Evolutionary conservation across 1,139 yeast genomes (phyloP).

Genomic region (Lodderomyces pseudojiufengensis): DNA sequence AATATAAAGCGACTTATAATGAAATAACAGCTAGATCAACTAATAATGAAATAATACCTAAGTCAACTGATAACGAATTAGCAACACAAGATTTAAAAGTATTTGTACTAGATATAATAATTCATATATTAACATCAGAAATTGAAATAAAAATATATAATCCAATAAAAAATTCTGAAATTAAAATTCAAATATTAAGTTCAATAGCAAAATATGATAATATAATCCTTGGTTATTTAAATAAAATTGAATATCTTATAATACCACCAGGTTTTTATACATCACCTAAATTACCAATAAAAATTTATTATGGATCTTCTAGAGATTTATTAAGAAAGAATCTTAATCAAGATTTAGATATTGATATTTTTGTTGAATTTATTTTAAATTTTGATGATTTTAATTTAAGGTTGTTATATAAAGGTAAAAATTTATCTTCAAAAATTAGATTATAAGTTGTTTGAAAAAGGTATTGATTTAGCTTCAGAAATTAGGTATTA

Average conservation of each 20-base stretch:
- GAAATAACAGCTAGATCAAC: slow-evolving; percentile 2
- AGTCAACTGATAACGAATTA: background rate
- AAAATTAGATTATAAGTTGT: slow-evolving; percentile 37
- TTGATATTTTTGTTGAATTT: slow-evolving; percentile 45
- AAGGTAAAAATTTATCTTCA: slow-evolving; percentile 36
- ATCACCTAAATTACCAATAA: slow-evolving; percentile 48
- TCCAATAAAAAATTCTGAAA: slow-evolving; percentile 44
- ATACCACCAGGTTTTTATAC: slow-evolving; percentile 50
- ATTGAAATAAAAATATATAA: slow-evolving; percentile 50
- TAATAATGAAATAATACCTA: slow-evolving; percentile 1
- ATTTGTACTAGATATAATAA: slow-evolving; percentile 39
- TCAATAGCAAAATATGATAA: slow-evolving; percentile 49
- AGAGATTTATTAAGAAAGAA: slow-evolving; percentile 47
- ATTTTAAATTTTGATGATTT: slow-evolving; percentile 35
- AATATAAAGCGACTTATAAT: background rate
- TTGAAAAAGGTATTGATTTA: no score
- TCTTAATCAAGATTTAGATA: slow-evolving; percentile 45
- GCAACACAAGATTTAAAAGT: slow-evolving; percentile 2
- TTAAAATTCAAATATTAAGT: slow-evolving; percentile 35
- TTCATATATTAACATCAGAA: slow-evolving; percentile 51
- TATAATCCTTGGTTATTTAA: slow-evolving; percentile 42
- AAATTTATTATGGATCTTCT: slow-evolving; percentile 35
- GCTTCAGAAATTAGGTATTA: no score
- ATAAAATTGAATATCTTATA: slow-evolving; percentile 29
- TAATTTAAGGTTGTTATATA: slow-evolving; percentile 36